These are phyloP conservation scores for Blastobotrys ciferrii DNA, from an alignment of 1,139 yeast species.

Conservation along the genomic window DNA sequence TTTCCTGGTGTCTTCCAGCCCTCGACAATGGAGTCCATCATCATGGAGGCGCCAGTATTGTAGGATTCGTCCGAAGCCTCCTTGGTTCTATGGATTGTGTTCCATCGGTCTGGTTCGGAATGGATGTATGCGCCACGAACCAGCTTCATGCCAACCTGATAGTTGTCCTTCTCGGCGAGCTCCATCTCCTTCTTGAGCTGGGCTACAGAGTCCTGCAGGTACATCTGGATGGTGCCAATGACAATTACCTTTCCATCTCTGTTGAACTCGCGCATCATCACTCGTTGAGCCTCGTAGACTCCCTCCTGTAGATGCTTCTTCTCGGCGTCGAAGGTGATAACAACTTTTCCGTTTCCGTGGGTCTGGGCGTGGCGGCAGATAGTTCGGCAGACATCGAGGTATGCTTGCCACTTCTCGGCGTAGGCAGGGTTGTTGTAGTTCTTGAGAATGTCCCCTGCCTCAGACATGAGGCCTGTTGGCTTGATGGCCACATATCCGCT, in stretches of 20 bases:
- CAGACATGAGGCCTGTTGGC: conserved; percentile 83
- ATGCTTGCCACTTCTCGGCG: conserved; percentile 52
- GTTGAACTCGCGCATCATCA: conserved; percentile 74
- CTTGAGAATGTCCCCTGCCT: conserved; percentile 72
- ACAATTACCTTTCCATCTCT: conserved; percentile 59
- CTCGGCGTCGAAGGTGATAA: conserved; percentile 91
- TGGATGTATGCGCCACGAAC: conserved; percentile 98
- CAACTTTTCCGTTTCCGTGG: conserved; percentile 76
- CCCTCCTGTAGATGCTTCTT: conserved; percentile 84
- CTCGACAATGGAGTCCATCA: conserved; percentile 59
- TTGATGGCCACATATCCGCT: conserved; percentile 66
- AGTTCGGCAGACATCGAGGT: conserved; percentile 64
- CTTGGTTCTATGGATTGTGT: conserved; percentile 72
- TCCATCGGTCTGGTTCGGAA: conserved; percentile 68
- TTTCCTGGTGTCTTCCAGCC: conserved; percentile 45
- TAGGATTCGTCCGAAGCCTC: conserved; percentile 74
- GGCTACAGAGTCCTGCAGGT: conserved; percentile 66
- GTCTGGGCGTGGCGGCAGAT: conserved; percentile 63
- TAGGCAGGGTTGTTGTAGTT: conserved; percentile 57
- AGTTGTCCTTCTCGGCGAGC: conserved; percentile 58
- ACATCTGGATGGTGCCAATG: conserved; percentile 93
- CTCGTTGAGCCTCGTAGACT: conserved; percentile 86
- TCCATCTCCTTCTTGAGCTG: conserved; percentile 62
- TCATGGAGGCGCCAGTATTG: conserved; percentile 64
- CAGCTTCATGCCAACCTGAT: conserved; percentile 81